Evolutionary conservation across 2,329 filamentous ascomycete species (phyloP).

Genomic region (Aspergillus sclerotialis): DNA sequence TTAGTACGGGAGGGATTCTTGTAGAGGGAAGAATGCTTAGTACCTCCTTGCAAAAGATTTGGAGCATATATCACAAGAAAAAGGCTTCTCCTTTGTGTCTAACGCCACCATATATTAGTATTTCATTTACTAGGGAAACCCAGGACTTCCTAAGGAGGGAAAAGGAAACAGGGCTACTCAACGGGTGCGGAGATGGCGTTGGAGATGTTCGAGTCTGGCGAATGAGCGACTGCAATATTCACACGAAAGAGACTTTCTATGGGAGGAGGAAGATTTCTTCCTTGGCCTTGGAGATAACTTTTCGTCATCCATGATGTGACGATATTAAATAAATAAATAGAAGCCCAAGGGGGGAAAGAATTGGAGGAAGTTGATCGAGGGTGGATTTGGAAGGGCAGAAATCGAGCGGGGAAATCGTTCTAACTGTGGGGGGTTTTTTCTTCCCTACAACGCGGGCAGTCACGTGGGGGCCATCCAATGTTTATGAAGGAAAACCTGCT

Average conservation of each 20-base stretch:
- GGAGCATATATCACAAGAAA: conserved; percentile 43
- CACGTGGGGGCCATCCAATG: too few relatives aligned
- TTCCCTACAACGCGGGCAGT: too few relatives aligned
- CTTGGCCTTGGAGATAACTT: conserved; percentile 26
- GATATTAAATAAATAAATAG: conserved; percentile 17
- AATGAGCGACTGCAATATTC: conserved; percentile 44
- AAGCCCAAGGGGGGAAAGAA: conserved; percentile 31
- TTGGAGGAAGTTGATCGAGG: conserved; percentile 28
- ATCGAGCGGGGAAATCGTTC: background rate
- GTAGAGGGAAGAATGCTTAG: too few relatives aligned
- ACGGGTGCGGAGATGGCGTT: conserved; percentile 46
- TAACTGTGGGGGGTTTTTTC: too few relatives aligned
- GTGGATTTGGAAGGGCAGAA: conserved; percentile 5
- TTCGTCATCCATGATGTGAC: conserved; percentile 34
- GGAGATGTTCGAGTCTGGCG: conserved; percentile 44
- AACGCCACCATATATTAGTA: conserved; percentile 18
- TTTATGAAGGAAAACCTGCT: too few relatives aligned
- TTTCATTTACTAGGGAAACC: background rate
- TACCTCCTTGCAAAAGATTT: conserved; percentile 44
- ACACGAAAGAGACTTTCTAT: conserved; percentile 42
- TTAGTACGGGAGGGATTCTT: conserved; percentile 14
- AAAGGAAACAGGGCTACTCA: conserved; percentile 32
- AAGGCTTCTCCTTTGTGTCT: conserved; percentile 46
- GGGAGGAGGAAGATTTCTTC: conserved; percentile 33
- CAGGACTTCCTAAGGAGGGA: conserved; percentile 3